Base-by-base conservation (phyloP, 2,329 filamentous ascomycete species). In the Mycosphaerella sp. region DNA sequence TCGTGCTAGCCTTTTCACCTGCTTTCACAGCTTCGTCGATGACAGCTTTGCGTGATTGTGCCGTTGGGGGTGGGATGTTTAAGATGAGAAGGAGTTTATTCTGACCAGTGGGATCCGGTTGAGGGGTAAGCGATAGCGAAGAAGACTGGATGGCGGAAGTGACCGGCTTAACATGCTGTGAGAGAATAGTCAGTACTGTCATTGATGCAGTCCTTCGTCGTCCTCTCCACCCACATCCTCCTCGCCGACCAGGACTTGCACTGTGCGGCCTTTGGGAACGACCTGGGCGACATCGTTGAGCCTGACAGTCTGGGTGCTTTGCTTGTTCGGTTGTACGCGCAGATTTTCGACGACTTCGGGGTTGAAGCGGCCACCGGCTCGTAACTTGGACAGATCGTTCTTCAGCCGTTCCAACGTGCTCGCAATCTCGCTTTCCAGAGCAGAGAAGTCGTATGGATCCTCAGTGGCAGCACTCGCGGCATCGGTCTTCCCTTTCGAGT, bases 211-310 rank as follows among this genome's bases (percentile, higher is more conserved):
- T 34, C 45, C 41, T 31, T 59, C 10, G 12, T 38, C 34, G 72
- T 40, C 26, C 14, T 38, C 45, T 47, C 32, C 59, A 73, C 77
- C 62, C 66, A 85, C 83, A 55, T 81, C 79, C 63, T 81, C 78
- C 64, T 87, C 85, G 11, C 82, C 80, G 39, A 80, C 81, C 21
- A 85, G 67, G n/a, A 87, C 73, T 55, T 80, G 78, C 31, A 86
- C 68, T 61, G 76, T 76, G 52, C 83, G 70, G 9, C 83, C 83
- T 63, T 84, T 83, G 0, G 82, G 81, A 39, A 87, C 74, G 12
- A 87, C 81, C 65, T 86, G 84, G 2, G 83, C 84, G 53, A 88
- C 64, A 64, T 86, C 83, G 8, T 78, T 76, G 48, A 88, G 62
- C 58, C 72, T 76, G 46, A 80, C 74, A 1, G 70, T 78, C 55